These are phyloP conservation scores for Leccinum sublutescens DNA, from an alignment of 768 basidiomycete species.

Conservation along the genomic window DNA sequence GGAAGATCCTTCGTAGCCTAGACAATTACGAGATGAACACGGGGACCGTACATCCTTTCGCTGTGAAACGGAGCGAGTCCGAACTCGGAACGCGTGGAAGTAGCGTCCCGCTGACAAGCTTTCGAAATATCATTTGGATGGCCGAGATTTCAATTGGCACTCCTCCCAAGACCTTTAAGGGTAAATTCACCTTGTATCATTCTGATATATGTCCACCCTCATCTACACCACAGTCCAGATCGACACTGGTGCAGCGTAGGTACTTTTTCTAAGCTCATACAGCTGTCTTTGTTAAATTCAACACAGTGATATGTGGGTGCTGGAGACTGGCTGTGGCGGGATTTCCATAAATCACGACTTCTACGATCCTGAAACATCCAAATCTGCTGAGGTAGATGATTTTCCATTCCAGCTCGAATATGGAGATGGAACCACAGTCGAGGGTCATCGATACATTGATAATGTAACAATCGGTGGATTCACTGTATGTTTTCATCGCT, in stretches of 20 bases:
- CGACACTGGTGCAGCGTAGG: not conserved
- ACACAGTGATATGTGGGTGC: not conserved
- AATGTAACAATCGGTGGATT: not conserved
- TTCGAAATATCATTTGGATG: not conserved
- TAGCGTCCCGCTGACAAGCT: not conserved
- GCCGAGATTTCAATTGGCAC: not conserved
- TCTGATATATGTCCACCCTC: not conserved
- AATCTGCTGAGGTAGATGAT: not conserved
- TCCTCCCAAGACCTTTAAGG: not conserved
- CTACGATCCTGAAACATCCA: not conserved
- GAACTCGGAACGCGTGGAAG: not conserved
- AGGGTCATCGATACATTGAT: not conserved
- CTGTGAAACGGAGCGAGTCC: not conserved
- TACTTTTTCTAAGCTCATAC: not conserved
- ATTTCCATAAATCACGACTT: not conserved
- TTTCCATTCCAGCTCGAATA: not conserved
- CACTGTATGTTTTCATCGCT: not conserved
- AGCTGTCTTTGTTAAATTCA: not conserved
- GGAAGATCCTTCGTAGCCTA: not conserved
- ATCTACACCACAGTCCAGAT: not conserved
- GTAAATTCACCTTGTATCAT: not conserved
- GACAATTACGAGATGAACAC: not conserved
- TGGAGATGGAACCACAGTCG: not conserved
- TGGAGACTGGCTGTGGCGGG: not conserved
- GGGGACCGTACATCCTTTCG: not conserved